Base-by-base conservation (phyloP, 768 basidiomycete species). In the Naganishia friedmannii region DNA sequence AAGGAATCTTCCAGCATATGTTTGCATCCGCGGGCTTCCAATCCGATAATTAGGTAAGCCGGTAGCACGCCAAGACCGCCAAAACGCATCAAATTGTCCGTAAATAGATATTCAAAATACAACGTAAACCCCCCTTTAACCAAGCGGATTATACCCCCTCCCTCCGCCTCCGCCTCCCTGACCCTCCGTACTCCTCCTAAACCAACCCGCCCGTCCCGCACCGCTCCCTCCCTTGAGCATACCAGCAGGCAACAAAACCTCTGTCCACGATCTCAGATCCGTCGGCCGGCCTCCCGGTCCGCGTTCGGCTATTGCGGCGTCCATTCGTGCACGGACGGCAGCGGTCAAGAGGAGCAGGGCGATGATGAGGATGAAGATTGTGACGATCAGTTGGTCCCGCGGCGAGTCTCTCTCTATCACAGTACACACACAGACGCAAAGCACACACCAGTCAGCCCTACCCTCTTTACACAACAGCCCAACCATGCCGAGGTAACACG, bases 371-470 rank as follows among this genome's bases (percentile, higher is more conserved):
- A 95, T 84, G 83, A 95, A 96, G 65, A 94, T 84, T 21, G 92
- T 93, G 55, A 95, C 93, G 37, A 95, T 89, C 32, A 94, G 84
- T 78, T 95, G 93, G 82, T 96, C 93, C 79, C 93, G 83, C n/a
- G 93, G 93, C 23, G 91, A 93, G 83, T 95, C 93, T 72, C 93
- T 87, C 83, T 94, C 93, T 95, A 81, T n/a, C 13, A 34, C 2
- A 37, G 34, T 37, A 12, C 34, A 37, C 4, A 37, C 34, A 37
- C 34, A 37, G 4, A 12, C 34, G 34, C 34, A n/a, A n/a, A n/a
- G n/a, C n/a, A n/a, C n/a, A n/a, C n/a, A n/a, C n/a, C n/a, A n/a
- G n/a, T n/a, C n/a, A n/a, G n/a, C n/a, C n/a, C n/a, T n/a, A n/a
- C n/a, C n/a, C n/a, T n/a, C n/a, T n/a, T n/a, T n/a, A n/a, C n/a